Percentiles rank a stretch among this genome's conserved stretches.
phyloP scores from a whole-genome alignment of 495 filamentous ascomycete genomes.

The Elasticomyces elasticus region DNA sequence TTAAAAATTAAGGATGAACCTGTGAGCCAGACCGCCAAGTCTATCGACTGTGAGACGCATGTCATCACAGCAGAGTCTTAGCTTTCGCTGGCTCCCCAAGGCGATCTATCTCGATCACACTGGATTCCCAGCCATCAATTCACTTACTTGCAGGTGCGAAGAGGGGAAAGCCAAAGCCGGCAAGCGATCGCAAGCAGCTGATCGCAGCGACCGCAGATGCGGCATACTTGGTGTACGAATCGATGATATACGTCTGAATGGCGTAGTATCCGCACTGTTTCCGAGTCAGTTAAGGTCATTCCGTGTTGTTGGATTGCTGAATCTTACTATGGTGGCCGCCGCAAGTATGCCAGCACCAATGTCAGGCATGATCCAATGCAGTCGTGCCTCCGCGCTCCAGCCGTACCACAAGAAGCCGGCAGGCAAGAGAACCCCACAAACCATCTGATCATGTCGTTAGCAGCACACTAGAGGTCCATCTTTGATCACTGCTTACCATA shows the following conservation, averaged over 20 bases:
- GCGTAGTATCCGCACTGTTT: constrained; percentile 44
- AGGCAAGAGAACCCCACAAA: constrained; percentile 48
- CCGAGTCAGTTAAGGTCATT: background rate
- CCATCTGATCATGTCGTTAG: constrained; percentile 17
- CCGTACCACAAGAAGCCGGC: constrained; percentile 62
- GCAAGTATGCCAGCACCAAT: constrained; percentile 53
- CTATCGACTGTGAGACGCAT: no score
- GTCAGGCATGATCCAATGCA: constrained; percentile 55
- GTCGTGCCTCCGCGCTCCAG: constrained; percentile 52
- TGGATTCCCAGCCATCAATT: constrained; percentile 19
- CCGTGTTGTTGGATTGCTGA: background rate
- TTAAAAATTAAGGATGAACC: no score
- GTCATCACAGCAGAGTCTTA: no score
- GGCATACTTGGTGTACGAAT: constrained; percentile 59
- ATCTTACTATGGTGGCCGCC: constrained; percentile 38
- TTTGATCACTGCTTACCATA: constrained; percentile 28
- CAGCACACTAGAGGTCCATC: background rate
- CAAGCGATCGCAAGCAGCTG: constrained; percentile 50
- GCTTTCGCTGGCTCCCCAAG: no score
- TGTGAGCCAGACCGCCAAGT: no score
- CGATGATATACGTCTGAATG: constrained; percentile 58
- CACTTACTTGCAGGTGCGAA: constrained; percentile 48
- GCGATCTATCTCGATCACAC: no score
- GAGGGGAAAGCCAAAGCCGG: constrained; percentile 63
- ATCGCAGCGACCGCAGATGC: constrained; percentile 58